Conservation (phyloP, 768 basidiomycete species). For the Amanita phalloides region DNA sequence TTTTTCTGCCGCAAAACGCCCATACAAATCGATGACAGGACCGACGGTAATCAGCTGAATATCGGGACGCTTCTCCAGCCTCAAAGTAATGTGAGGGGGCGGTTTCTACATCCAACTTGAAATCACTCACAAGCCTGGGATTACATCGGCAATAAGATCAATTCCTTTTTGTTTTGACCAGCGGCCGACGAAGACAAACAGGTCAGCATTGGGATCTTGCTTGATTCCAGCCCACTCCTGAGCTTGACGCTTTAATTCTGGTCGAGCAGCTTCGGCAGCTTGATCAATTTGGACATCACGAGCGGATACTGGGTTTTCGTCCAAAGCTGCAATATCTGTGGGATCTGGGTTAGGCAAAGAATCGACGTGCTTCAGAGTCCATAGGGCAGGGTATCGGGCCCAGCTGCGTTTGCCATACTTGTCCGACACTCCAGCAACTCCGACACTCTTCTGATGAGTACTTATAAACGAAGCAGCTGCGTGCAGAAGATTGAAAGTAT, state of each 20-base stretch:
- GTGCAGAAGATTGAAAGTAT: constrained; percentile 93
- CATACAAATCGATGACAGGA: constrained; percentile 92
- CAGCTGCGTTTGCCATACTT: constrained; percentile 96
- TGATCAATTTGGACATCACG: constrained; percentile 71
- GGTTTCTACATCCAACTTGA: not conserved
- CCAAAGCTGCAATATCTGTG: constrained; percentile 87
- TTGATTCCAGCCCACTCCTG: constrained; percentile 94
- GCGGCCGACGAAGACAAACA: constrained; percentile 94
- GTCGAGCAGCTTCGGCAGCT: constrained; percentile 79
- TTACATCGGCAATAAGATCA: constrained; percentile 93
- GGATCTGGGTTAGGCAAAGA: constrained; percentile 94
- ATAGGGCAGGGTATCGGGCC: constrained; percentile 93
- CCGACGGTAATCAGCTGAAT: constrained; percentile 87
- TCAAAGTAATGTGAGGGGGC: constrained; percentile 15
- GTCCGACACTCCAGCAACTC: constrained; percentile 95
- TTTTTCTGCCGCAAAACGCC: constrained; percentile 93
- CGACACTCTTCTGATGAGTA: constrained; percentile 84
- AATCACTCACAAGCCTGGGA: constrained; percentile 69
- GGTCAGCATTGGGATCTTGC: constrained; percentile 80
- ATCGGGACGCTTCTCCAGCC: constrained; percentile 74
- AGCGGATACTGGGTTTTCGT: constrained; percentile 62
- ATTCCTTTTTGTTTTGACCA: constrained; percentile 99
- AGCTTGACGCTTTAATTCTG: constrained; percentile 83
- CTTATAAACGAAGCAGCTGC: constrained; percentile 91
- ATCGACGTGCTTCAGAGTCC: constrained; percentile 94